Base-by-base conservation (phyloP, 2,329 filamentous ascomycete genomes). In the Claviceps quebecensis region DNA sequence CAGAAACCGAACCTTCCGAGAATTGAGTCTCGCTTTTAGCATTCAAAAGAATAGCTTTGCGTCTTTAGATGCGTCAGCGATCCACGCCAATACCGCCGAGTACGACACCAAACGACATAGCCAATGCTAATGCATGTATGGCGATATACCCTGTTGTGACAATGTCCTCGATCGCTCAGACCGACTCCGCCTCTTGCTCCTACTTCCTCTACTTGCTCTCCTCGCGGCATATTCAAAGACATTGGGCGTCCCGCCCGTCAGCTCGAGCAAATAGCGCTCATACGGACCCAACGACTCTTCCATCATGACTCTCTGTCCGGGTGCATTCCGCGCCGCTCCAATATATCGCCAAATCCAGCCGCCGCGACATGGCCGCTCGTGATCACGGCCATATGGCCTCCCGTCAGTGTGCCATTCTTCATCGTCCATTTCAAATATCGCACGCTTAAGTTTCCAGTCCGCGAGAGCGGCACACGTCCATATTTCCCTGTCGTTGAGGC, bases 261-360 rank as follows among this genome's bases (percentile, higher is more conserved):
- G 52, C 43, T 67, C 61, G 14, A 79, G 58, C 16, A 78, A 54
- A 53, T 72, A 70, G 46, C 69, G 61, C 60, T 80, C 75, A 60
- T 72, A 78, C 1, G 72, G 74, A 0, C 76, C 76, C 4, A 80
- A 57, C 4, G 66, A 71, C 58, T 78, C 76, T 57, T 80, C 77
- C 4, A 74, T 65, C 67, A 81, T 65, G 29, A 69, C 63, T 23
- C 64, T 63, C 55, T 67, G 61, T 45, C 56, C 62, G 45, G 71
- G 69, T 7, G 71, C 72, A 2, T 65, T 58, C 19, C 58, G 56
- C 50, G 74, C 67, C 0, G 66, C 61, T 0, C 76, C 76, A 16
- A 63, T 59, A 46, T 76, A 80, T 58, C 75, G 71, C 76, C 76
- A 80, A 1, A 75, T 63, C 76, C 76, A 80, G 39, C 72, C 66